phyloP scores from a whole-genome alignment of 2,329 filamentous ascomycete species.

The Penicillium expansum region DNA sequence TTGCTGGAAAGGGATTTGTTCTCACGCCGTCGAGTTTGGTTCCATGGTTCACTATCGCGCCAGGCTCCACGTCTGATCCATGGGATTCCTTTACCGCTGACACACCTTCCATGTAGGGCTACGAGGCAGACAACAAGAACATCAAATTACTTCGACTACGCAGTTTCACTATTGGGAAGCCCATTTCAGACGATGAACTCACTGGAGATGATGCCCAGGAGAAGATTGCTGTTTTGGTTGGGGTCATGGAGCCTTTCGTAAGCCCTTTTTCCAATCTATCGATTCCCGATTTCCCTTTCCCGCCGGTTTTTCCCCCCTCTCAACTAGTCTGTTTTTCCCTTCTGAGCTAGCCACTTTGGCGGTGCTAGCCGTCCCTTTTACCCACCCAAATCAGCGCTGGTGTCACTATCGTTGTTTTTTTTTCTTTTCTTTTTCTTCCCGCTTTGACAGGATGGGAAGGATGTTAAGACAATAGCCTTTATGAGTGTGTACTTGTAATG shows the following conservation, averaged over 20 bases:
- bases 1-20: conserved; percentile 1
- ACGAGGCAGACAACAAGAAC: conserved; percentile 69
- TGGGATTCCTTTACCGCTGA: not conserved
- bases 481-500: not conserved
- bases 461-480: not conserved
- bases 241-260: conserved; percentile 74
- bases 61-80: conserved; percentile 19
- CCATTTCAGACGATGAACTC: conserved; percentile 65
- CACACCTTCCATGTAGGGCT: conserved; percentile 57
- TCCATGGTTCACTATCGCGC: conserved; percentile 39
- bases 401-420: not conserved
- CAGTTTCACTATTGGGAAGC: conserved; percentile 71
- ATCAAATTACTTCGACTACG: conserved; percentile 77
- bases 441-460: not conserved
- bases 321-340: conserved; percentile 24
- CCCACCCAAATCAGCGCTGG: conserved; percentile 17
- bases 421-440: not conserved
- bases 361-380: conserved; percentile 14
- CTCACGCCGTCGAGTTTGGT: conserved; percentile 34
- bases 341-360: conserved; percentile 24
- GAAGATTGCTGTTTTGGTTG: conserved; percentile 63
- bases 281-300: conserved; percentile 21
- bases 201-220: conserved; percentile 61
- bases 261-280: conserved; percentile 44
- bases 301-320: conserved; percentile 20